Evolutionary conservation across 2,329 filamentous ascomycete species (phyloP).

Genomic region (Colletotrichum abscissum): DNA sequence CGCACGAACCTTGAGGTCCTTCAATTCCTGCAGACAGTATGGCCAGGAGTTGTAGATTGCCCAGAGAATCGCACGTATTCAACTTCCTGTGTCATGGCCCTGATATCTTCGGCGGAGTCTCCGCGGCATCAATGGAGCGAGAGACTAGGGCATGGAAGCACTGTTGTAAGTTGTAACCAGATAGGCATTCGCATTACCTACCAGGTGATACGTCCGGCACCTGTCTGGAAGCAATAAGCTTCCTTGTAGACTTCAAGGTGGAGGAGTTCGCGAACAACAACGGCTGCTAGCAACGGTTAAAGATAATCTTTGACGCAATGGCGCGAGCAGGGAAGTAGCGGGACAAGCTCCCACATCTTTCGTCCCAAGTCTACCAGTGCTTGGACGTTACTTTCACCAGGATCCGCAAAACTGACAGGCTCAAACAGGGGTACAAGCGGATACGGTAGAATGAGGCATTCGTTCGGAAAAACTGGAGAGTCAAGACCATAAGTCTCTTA

Average conservation of each 20-base stretch:
- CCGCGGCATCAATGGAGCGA: background rate
- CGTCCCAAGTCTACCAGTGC: constrained; percentile 31
- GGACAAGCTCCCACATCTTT: constrained; percentile 15
- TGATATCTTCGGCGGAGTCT: background rate
- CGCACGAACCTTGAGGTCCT: background rate
- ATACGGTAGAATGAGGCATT: constrained; percentile 17
- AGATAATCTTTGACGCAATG: background rate
- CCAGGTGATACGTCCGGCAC: background rate
- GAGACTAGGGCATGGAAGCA: background rate
- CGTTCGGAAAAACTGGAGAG: background rate
- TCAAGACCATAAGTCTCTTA: background rate
- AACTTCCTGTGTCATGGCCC: background rate
- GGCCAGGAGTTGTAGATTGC: background rate
- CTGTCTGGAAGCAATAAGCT: background rate
- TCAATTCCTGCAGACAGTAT: background rate
- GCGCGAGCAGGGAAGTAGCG: background rate
- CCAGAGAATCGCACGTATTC: background rate
- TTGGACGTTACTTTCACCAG: constrained; percentile 18
- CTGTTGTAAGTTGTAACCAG: background rate
- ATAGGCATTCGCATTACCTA: background rate
- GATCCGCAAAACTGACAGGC: constrained; percentile 31
- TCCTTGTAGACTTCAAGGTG: background rate
- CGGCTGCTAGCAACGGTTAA: background rate
- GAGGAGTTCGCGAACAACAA: background rate
- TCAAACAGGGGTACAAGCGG: constrained; percentile 21